These are phyloP conservation scores for Pichia occidentalis DNA, from an alignment of 805 yeast species.

Conservation along the genomic window DNA sequence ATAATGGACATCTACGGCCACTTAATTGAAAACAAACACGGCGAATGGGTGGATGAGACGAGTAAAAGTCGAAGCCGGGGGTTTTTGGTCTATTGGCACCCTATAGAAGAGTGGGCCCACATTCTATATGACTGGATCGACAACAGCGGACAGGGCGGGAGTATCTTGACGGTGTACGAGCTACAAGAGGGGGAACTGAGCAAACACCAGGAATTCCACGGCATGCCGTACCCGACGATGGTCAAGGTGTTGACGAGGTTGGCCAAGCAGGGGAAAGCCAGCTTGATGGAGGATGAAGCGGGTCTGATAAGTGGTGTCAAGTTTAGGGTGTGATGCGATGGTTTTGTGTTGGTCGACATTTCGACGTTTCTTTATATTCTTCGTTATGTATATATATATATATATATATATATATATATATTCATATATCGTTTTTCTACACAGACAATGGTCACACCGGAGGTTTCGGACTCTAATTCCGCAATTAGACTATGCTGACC, in stretches of 20 bases:
- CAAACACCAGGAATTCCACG: constrained; percentile 49
- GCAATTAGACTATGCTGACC: background rate
- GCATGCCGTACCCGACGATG: constrained; percentile 53
- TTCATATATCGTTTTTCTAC: constrained; percentile 3
- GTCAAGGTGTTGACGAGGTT: constrained; percentile 49
- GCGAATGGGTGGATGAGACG: constrained; percentile 45
- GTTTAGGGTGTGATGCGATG: too few relatives aligned
- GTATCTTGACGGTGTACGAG: constrained; percentile 79
- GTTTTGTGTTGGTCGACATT: too few relatives aligned
- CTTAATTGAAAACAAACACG: constrained; percentile 51
- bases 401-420: background rate
- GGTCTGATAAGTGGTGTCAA: constrained; percentile 67
- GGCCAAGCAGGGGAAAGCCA: constrained; percentile 66
- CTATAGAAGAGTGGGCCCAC: constrained; percentile 63
- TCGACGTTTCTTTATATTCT: too few relatives aligned
- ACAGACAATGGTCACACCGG: constrained; percentile 2
- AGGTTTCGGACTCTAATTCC: constrained; percentile 9
- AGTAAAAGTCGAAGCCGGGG: constrained; percentile 39
- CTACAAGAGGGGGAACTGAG: constrained; percentile 59
- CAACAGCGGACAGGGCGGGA: constrained; percentile 67
- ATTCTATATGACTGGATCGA: constrained; percentile 64
- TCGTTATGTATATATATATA: background rate
- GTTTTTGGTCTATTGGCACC: constrained; percentile 59
- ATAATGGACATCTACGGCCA: constrained; percentile 47
- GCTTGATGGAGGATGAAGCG: constrained; percentile 55